Conservation (phyloP, 2,329 filamentous ascomycete genomes). For the Elsinoe fawcettii region DNA sequence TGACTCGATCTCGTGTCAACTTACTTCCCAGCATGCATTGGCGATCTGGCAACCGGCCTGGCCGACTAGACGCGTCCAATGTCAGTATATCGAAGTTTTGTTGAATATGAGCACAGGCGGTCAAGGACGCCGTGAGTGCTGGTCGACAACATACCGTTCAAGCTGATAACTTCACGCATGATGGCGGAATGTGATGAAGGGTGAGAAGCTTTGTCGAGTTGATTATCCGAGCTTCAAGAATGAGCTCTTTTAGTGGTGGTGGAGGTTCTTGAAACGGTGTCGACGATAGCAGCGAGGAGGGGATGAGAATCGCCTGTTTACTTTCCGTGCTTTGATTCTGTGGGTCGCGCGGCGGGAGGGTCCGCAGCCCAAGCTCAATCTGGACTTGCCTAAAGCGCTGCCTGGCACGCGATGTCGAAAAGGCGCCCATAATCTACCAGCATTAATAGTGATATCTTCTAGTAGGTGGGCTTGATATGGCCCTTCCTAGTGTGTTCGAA, state of each 20-base stretch:
- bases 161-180: slow-evolving; percentile 99
- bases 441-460: no score
- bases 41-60: slow-evolving; percentile 99
- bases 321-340: not conserved
- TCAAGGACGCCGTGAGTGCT: slow-evolving; percentile 32
- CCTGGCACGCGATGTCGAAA: not conserved
- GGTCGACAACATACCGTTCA: slow-evolving; percentile 67
- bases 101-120: slow-evolving; percentile 28
- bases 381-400: not conserved
- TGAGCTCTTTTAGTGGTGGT: not conserved
- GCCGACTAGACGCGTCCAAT: slow-evolving; percentile 64
- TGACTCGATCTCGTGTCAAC: slow-evolving; percentile 34
- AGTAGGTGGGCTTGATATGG: no score
- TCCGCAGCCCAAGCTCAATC: not conserved
- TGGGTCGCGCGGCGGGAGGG: not conserved
- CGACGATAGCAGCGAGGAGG: slow-evolving; percentile 18
- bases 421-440: no score
- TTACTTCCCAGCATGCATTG: slow-evolving; percentile 99
- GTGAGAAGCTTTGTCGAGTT: slow-evolving; percentile 15
- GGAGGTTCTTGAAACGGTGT: slow-evolving; percentile 17
- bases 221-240: slow-evolving; percentile 11
- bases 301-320: slow-evolving; percentile 11
- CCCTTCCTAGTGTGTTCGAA: no score
- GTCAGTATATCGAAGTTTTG: slow-evolving; percentile 41
- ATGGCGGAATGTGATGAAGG: slow-evolving; percentile 19